Conservation (phyloP, 2,329 filamentous ascomycete genomes). For the Venturia asperata region DNA sequence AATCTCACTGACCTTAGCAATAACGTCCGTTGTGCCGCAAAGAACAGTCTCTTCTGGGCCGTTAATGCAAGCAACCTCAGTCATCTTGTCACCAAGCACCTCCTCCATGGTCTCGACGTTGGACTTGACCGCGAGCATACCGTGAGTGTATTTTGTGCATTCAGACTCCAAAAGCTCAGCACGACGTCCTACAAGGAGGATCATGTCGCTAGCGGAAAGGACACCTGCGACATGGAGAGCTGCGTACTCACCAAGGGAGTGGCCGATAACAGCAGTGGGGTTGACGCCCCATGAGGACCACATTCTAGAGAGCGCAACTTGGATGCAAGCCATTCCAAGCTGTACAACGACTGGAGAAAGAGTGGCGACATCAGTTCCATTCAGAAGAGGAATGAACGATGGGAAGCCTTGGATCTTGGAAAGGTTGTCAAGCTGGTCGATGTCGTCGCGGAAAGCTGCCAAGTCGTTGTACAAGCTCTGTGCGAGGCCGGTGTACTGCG, state of each 20-base stretch:
- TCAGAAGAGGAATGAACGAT: conserved; percentile 43
- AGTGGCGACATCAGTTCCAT: conserved; percentile 43
- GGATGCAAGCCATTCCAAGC: conserved; percentile 47
- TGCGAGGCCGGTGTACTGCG: conserved; percentile 46
- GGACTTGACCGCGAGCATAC: conserved; percentile 55
- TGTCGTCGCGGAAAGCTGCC: conserved; percentile 42
- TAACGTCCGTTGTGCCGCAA: conserved; percentile 54
- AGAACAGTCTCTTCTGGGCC: conserved; percentile 68
- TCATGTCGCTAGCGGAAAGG: conserved; percentile 61
- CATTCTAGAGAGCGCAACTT: conserved; percentile 47
- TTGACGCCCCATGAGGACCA: conserved; percentile 49
- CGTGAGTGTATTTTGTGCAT: conserved; percentile 60
- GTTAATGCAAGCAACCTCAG: conserved; percentile 66
- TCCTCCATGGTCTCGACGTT: conserved; percentile 47
- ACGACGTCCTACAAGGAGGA: conserved; percentile 63
- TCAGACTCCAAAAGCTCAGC: conserved; percentile 58
- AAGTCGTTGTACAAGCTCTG: conserved; percentile 45
- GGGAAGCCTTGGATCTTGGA: conserved; percentile 41
- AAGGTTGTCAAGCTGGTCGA: conserved; percentile 43
- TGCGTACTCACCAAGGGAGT: conserved; percentile 66
- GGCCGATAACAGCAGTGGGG: conserved; percentile 46
- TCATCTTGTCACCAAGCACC: conserved; percentile 43
- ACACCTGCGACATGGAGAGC: conserved; percentile 65
- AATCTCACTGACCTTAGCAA: conserved; percentile 46
- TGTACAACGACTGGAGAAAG: conserved; percentile 47